phyloP scores from a whole-genome alignment of 2,329 filamentous ascomycete genomes.

The Karstenula rhodostoma region DNA sequence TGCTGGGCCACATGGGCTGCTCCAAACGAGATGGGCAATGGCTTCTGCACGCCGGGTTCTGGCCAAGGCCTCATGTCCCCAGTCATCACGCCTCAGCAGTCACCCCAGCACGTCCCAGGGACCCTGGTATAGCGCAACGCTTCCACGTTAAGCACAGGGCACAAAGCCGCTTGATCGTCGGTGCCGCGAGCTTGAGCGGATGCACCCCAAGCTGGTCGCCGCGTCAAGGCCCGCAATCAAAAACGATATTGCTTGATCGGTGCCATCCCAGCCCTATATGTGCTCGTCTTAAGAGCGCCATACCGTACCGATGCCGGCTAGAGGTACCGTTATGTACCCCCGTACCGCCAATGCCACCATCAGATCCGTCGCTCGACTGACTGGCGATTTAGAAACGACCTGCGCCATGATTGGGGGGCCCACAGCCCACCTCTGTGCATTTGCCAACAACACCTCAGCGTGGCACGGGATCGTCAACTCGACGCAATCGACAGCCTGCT shows the following conservation, averaged over 20 bases:
- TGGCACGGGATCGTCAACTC: slow-evolving; percentile 36
- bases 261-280: slow-evolving; percentile 44
- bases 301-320: slow-evolving; percentile 44
- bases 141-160: slow-evolving; percentile 49
- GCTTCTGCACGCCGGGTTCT: slow-evolving; percentile 34
- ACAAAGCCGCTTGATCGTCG: slow-evolving; percentile 44
- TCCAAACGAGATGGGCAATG: slow-evolving; percentile 46
- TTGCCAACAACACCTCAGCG: slow-evolving; percentile 34
- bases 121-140: slow-evolving; percentile 39
- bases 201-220: slow-evolving; percentile 42
- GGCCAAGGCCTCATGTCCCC: slow-evolving; percentile 35
- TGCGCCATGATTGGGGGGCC: slow-evolving; percentile 42
- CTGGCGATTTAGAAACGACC: slow-evolving; percentile 39
- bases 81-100: slow-evolving; percentile 38
- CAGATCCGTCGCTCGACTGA: slow-evolving; percentile 25
- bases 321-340: slow-evolving; percentile 42
- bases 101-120: slow-evolving; percentile 32
- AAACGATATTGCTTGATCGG: slow-evolving; percentile 49
- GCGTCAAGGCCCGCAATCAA: slow-evolving; percentile 47
- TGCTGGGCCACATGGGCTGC: slow-evolving; percentile 40
- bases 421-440: slow-evolving; percentile 31
- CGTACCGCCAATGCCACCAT: slow-evolving; percentile 35
- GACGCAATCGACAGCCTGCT: slow-evolving; percentile 26
- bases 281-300: slow-evolving; percentile 29
- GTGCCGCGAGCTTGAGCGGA: slow-evolving; percentile 45